A percentile compares a stretch with the other conserved stretches of the same genome.
phyloP scores from a whole-genome alignment of 257 asterid species.

The Fraxinus cuspidata region DNA sequence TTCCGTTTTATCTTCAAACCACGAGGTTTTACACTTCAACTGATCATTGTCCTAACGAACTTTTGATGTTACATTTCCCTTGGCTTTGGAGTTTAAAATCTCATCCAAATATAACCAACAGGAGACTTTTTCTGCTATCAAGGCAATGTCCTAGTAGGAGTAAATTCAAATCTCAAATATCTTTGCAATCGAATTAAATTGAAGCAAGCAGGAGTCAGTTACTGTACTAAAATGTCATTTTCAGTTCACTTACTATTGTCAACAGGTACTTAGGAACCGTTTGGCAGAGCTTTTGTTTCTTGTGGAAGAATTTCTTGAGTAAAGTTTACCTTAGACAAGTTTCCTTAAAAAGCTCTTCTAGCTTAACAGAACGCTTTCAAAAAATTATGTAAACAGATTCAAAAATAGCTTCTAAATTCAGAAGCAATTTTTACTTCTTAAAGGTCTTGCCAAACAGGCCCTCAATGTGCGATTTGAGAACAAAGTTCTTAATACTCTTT shows the following conservation, averaged over 20 bases:
- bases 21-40: neutral
- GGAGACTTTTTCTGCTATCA: neutral
- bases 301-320: too few relatives aligned
- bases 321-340: too few relatives aligned
- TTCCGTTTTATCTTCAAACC: neutral
- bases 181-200: neutral
- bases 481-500: neutral
- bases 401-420: too few relatives aligned
- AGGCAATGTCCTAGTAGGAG: neutral
- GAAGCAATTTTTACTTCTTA: too few relatives aligned
- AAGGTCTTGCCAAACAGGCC: neutral
- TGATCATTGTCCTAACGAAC: neutral
- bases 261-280: too few relatives aligned
- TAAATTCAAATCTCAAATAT: too few relatives aligned
- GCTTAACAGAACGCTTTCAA: too few relatives aligned
- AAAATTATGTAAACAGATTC: too few relatives aligned
- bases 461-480: neutral
- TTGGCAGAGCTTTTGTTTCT: too few relatives aligned
- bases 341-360: too few relatives aligned
- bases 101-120: neutral
- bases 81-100: slow-evolving; percentile 9
- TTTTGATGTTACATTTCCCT: neutral
- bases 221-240: neutral
- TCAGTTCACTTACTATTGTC: neutral
- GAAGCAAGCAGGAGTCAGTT: neutral